phyloP scores from a whole-genome alignment of 192 early-diverging fungal species.

The Coemansia sp. region DNA sequence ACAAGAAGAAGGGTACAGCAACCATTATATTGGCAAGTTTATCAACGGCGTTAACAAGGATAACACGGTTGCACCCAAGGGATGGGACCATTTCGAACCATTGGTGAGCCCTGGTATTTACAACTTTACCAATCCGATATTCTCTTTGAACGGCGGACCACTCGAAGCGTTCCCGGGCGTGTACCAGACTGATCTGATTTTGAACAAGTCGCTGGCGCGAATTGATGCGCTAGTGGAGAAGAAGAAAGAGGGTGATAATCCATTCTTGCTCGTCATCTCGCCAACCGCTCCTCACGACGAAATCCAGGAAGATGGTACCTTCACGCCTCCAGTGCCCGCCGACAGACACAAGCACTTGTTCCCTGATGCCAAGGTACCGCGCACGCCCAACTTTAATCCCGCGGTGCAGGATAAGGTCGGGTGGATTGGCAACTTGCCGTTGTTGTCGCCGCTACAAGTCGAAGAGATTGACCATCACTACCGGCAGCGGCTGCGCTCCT shows the following conservation, averaged over 20 bases:
- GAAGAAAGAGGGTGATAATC: conserved; percentile 28
- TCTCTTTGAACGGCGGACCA: conserved; percentile 62
- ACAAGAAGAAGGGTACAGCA: conserved; percentile 63
- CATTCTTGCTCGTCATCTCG: conserved; percentile 59
- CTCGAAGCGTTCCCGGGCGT: conserved; percentile 54
- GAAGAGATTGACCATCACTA: conserved; percentile 58
- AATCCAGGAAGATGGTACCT: conserved; percentile 41
- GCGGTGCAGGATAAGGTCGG: conserved; percentile 57
- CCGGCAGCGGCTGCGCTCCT: conserved; percentile 60
- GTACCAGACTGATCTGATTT: conserved; percentile 64
- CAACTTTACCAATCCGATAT: conserved; percentile 61
- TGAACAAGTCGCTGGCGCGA: conserved; percentile 57
- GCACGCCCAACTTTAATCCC: conserved; percentile 64
- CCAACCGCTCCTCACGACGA: conserved; percentile 68
- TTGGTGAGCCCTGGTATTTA: conserved; percentile 65
- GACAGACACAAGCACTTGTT: conserved; percentile 64
- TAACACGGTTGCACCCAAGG: conserved; percentile 42
- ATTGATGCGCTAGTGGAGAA: conserved; percentile 49
- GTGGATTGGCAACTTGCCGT: conserved; percentile 58
- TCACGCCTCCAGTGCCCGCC: conserved; percentile 63
- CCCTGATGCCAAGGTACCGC: conserved; percentile 59
- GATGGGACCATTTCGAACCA: conserved; percentile 44
- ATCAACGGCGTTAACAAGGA: conserved; percentile 58
- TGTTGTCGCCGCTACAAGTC: conserved; percentile 41
- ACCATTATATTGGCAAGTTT: conserved; percentile 73